A percentile compares a stretch with the other conserved stretches of the same genome.
phyloP scores from a whole-genome alignment of 176 grass and related monocot species.

The Metroxylon sagu region DNA sequence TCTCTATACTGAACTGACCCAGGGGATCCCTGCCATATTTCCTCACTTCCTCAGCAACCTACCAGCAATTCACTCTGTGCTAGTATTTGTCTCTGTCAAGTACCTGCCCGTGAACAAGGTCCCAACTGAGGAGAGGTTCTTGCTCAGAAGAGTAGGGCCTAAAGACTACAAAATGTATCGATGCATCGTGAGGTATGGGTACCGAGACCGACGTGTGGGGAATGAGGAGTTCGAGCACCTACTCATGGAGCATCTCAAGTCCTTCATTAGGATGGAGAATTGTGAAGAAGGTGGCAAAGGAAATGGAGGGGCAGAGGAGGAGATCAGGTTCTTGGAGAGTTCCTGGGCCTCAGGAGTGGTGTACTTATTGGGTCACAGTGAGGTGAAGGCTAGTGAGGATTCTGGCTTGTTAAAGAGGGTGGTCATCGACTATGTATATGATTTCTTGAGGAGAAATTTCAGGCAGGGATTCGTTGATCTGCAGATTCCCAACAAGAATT shows the following conservation, averaged over 20 bases:
- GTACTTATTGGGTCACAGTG: conserved; percentile 29
- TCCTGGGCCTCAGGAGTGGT: conserved; percentile 22
- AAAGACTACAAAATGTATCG: conserved; percentile 45
- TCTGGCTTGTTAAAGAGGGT: conserved; percentile 30
- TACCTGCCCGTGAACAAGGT: conserved; percentile 51
- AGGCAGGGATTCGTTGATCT: conserved; percentile 39
- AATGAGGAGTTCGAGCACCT: conserved; percentile 44
- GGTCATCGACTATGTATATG: conserved; percentile 33
- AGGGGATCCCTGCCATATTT: conserved; percentile 61
- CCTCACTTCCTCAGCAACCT: conserved; percentile 48
- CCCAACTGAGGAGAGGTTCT: conserved; percentile 34
- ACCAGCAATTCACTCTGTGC: conserved; percentile 50
- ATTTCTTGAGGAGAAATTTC: conserved; percentile 40
- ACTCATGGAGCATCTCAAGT: conserved; percentile 48
- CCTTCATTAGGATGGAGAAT: conserved; percentile 46
- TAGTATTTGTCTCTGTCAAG: conserved; percentile 73
- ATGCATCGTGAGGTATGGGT: conserved; percentile 60
- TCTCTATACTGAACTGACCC: conserved; percentile 59
- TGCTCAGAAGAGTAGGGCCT: conserved; percentile 42
- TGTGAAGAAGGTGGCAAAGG: not conserved
- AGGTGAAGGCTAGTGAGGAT: conserved; percentile 32
- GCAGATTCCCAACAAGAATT: conserved; percentile 44
- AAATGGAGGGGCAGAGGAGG: conserved; percentile 10
- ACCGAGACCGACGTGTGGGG: conserved; percentile 38
- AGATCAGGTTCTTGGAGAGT: conserved; percentile 30